Conservation (phyloP, 164 flowering plant species). For the Protea cynaroides region DNA sequence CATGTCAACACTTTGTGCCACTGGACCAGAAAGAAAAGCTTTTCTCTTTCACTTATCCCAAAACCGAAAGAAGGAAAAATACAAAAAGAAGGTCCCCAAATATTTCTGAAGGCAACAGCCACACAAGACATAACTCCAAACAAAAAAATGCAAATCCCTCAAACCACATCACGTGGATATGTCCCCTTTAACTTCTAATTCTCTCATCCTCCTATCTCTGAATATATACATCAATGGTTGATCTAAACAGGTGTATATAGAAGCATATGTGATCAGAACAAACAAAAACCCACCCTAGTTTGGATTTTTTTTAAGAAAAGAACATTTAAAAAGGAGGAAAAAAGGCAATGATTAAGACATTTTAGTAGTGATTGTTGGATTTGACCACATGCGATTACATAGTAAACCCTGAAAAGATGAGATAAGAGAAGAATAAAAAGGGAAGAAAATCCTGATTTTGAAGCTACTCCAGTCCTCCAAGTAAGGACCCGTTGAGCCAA, state of each 20-base stretch:
- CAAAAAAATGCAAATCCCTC: conserved; percentile 7
- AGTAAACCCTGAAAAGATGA: conserved; percentile 6
- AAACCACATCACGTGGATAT: conserved; percentile 23
- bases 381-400: conserved; percentile 29
- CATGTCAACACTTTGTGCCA: background rate
- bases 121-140: conserved; percentile 7
- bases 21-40: background rate
- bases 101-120: conserved; percentile 8
- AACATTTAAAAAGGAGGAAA: conserved; percentile 4
- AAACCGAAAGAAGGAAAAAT: conserved; percentile 7
- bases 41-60: conserved; percentile 6
- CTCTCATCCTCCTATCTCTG: background rate
- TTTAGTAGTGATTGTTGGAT: conserved; percentile 28
- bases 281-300: conserved; percentile 12
- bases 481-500: conserved; percentile 31
- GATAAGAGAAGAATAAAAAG: conserved; percentile 6
- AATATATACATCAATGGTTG: background rate
- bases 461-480: conserved; percentile 19
- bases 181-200: conserved; percentile 13
- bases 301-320: conserved; percentile 3
- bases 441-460: conserved; percentile 14
- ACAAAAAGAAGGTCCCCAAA: conserved; percentile 9
- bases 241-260: background rate
- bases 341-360: conserved; percentile 28
- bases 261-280: background rate